phyloP scores from a whole-genome alignment of 257 asterid genomes.

The Penstemon eatonii region DNA sequence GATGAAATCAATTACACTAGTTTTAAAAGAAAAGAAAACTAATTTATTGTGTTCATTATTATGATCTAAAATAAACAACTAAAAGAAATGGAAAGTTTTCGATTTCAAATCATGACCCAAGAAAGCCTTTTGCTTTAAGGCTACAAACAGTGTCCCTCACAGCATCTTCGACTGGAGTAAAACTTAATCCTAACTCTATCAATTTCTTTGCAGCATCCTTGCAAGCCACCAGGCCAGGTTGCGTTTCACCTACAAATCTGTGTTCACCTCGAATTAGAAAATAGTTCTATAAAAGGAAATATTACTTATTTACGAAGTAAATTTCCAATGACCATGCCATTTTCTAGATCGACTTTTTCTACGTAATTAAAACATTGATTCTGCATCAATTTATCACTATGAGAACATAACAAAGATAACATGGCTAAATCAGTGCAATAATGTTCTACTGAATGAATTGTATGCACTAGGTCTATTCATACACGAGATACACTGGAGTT shows the following conservation, averaged over 20 bases:
- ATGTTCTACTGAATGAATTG: not conserved
- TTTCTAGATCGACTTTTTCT: slow-evolving; percentile 1
- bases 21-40: slow-evolving; percentile 13
- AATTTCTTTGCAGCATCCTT: slow-evolving; percentile 79
- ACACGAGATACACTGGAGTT: not conserved
- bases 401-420: not conserved
- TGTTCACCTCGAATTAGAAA: slow-evolving; percentile 13
- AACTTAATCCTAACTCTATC: slow-evolving; percentile 70
- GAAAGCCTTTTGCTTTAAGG: slow-evolving; percentile 58
- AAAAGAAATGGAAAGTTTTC: slow-evolving; percentile 22
- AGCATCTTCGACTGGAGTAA: slow-evolving; percentile 82
- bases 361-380: slow-evolving; percentile 21
- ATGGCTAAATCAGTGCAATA: not conserved
- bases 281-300: not conserved
- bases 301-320: not conserved
- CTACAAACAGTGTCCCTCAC: slow-evolving; percentile 69
- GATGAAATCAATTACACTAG: slow-evolving; percentile 27
- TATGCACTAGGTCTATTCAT: not conserved
- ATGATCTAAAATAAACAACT: slow-evolving; percentile 32
- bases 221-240: slow-evolving; percentile 73
- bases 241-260: slow-evolving; percentile 83
- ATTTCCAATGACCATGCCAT: not conserved
- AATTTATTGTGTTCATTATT: slow-evolving; percentile 34
- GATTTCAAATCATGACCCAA: slow-evolving; percentile 38
- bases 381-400: slow-evolving; percentile 15